phyloP scores from a whole-genome alignment of 2,329 filamentous ascomycete species.

The Eutypella sp. region DNA sequence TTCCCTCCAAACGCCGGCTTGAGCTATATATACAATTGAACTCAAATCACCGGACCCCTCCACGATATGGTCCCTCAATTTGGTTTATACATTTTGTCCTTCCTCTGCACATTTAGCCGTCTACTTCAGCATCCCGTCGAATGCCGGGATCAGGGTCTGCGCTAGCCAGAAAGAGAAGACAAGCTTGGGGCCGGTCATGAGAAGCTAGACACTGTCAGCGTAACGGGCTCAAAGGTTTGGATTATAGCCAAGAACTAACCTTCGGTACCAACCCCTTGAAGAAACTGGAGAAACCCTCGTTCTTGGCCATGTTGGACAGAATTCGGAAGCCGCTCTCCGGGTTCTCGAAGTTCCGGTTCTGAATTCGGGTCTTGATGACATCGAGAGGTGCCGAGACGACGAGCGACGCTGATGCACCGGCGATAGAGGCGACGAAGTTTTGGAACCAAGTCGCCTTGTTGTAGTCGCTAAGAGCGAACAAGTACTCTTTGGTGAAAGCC shows the following conservation, averaged over 20 bases:
- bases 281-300: conserved; percentile 82
- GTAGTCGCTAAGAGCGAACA: conserved; percentile 87
- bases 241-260: conserved; percentile 40
- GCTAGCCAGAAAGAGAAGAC: conserved; percentile 99
- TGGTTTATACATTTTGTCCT: not conserved
- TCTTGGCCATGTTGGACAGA: conserved; percentile 83
- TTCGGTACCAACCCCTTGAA: conserved; percentile 98
- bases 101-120: not conserved
- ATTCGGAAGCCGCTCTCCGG: conserved; percentile 92
- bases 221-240: conserved; percentile 5
- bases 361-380: conserved; percentile 96
- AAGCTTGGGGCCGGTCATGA: conserved; percentile 98
- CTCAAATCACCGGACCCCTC: not conserved
- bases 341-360: conserved; percentile 98
- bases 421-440: conserved; percentile 96
- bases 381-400: conserved; percentile 94
- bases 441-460: conserved; percentile 91
- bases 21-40: not conserved
- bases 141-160: conserved; percentile 93
- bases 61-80: not conserved
- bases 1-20: conserved; percentile 1
- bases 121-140: conserved; percentile 50
- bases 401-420: conserved; percentile 90
- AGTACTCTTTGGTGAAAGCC: conserved; percentile 94
- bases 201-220: conserved; percentile 48